Conservation (phyloP, 345 rosid species). For the Boechera divaricarpa region DNA sequence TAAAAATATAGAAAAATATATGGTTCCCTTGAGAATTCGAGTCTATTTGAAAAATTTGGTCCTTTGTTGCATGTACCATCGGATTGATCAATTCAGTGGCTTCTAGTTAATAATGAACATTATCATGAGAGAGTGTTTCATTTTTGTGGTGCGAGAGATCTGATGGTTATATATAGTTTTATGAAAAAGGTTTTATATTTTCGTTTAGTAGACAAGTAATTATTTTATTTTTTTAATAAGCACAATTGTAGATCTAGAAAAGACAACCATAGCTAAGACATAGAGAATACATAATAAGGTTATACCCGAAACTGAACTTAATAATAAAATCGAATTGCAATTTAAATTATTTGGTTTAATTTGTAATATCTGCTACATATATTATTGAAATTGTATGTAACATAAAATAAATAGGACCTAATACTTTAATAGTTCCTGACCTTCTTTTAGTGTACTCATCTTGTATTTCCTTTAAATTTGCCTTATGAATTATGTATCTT, state of each 20-base stretch:
- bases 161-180: slow-evolving; percentile 1
- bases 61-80: slow-evolving; percentile 8
- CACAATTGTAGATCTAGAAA: not conserved
- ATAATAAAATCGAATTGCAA: not conserved
- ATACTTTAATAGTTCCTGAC: too few relatives aligned
- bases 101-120: slow-evolving; percentile 1
- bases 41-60: not conserved
- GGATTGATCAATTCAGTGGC: not conserved
- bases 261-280: not conserved
- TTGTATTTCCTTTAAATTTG: not conserved
- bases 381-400: not conserved
- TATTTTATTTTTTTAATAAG: not conserved
- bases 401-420: not conserved
- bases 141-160: slow-evolving; percentile 9
- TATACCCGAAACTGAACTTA: not conserved
- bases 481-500: not conserved
- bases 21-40: slow-evolving; percentile 14
- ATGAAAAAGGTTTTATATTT: not conserved
- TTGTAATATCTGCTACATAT: not conserved
- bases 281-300: not conserved
- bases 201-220: not conserved
- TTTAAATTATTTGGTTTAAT: not conserved
- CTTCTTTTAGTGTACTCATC: not conserved
- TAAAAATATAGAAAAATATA: not conserved
- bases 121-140: slow-evolving; percentile 2